These are phyloP conservation scores for Obelidium mucronatum DNA, from an alignment of 192 early-diverging fungal species.

Conservation along the genomic window DNA sequence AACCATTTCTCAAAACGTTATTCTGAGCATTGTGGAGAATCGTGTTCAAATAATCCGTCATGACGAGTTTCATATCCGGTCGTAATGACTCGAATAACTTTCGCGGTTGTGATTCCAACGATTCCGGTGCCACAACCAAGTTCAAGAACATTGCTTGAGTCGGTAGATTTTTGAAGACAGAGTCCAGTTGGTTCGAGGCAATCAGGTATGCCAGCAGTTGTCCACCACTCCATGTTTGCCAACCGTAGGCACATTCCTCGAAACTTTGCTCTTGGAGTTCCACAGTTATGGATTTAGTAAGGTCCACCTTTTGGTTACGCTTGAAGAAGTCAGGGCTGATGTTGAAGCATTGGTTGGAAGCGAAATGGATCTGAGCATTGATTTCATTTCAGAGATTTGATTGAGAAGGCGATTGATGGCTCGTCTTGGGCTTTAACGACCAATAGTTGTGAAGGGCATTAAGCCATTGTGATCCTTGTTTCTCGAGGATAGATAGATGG, in stretches of 20 bases:
- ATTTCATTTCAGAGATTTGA: too few species aligned
- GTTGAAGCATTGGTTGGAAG: too few species aligned
- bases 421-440: too few species aligned
- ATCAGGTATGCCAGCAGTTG: constrained; percentile 4
- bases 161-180: not conserved
- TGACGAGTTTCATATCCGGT: not conserved
- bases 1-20: not conserved
- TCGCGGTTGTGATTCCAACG: not conserved
- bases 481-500: not conserved
- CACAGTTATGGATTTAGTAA: not conserved
- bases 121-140: constrained; percentile 2
- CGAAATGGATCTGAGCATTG: too few species aligned
- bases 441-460: not conserved
- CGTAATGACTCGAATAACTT: not conserved
- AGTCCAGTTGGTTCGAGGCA: not conserved
- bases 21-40: constrained; percentile 3
- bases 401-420: too few species aligned
- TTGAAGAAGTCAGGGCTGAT: too few species aligned
- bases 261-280: not conserved
- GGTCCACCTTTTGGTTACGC: too few species aligned
- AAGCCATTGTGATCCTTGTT: constrained; percentile 4
- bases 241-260: not conserved
- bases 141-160: not conserved
- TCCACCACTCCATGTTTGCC: constrained; percentile 25
- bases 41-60: constrained; percentile 15